phyloP scores from a whole-genome alignment of 2,329 filamentous ascomycete species.

The Botrytis paeoniae region DNA sequence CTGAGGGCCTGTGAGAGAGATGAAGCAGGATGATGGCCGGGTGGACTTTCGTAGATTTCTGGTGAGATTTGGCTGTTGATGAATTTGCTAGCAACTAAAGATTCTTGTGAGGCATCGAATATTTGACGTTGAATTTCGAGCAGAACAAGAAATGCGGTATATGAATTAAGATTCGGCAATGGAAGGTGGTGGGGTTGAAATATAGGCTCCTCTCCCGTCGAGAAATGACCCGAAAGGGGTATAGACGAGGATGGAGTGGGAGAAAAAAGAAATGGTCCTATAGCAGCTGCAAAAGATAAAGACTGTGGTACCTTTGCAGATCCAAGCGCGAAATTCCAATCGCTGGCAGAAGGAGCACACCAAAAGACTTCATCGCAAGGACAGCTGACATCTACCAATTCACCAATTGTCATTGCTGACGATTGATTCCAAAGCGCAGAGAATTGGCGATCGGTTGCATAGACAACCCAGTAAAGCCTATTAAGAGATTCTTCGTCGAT shows the following conservation, averaged over 20 bases:
- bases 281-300: conserved; percentile 28
- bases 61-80: conserved; percentile 19
- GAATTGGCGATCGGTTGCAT: conserved; percentile 30
- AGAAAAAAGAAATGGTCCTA: conserved; percentile 29
- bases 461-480: conserved; percentile 31
- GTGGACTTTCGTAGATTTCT: neutral
- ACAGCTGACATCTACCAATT: conserved; percentile 28
- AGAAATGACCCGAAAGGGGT: neutral
- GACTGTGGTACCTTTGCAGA: conserved; percentile 28
- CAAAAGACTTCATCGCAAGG: conserved; percentile 34
- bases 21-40: neutral
- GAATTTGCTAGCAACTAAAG: conserved; percentile 25
- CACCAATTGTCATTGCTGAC: conserved; percentile 28
- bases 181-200: conserved; percentile 14
- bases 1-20: conserved; percentile 8
- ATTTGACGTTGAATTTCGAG: conserved; percentile 27
- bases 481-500: conserved; percentile 28
- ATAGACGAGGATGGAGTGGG: neutral
- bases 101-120: conserved; percentile 28
- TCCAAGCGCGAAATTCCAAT: conserved; percentile 31
- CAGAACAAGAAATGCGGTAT: conserved; percentile 30
- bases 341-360: conserved; percentile 27
- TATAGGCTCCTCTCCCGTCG: neutral
- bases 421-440: conserved; percentile 30
- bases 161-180: conserved; percentile 29